Evolutionary conservation across 1,284 basidiomycete genomes (phyloP).

Genomic region (Rhodotorula sp.): DNA sequence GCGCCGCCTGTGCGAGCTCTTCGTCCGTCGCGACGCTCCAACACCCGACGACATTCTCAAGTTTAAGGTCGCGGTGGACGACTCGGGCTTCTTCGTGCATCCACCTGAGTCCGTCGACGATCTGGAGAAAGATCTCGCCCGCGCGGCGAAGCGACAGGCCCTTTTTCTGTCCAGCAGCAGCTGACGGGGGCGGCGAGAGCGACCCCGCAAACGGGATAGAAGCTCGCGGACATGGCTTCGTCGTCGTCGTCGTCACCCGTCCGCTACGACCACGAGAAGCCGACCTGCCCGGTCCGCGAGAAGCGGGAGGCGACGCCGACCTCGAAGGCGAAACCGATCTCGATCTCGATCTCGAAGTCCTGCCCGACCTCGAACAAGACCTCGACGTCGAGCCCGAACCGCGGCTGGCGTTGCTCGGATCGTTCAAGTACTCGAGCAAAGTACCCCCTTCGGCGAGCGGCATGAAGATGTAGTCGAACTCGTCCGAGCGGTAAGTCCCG

Average conservation of each 20-base stretch:
- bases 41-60: conserved; percentile 85
- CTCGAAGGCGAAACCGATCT: neutral
- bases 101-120: conserved; percentile 79
- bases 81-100: conserved; percentile 74
- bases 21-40: conserved; percentile 2
- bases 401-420: neutral
- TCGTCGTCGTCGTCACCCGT: neutral
- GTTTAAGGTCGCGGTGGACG: conserved; percentile 90
- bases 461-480: conserved; percentile 78
- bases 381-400: neutral
- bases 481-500: conserved; percentile 61
- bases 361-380: neutral
- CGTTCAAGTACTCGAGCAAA: conserved; percentile 71
- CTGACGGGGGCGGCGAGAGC: neutral
- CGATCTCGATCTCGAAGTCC: neutral
- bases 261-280: conserved; percentile 1
- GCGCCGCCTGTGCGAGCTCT: neutral
- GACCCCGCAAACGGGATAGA: conserved; percentile 14
- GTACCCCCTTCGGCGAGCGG: conserved; percentile 79
- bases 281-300: neutral
- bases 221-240: neutral
- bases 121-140: conserved; percentile 83
- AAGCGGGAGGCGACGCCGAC: neutral
- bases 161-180: neutral
- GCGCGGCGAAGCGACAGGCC: conserved; percentile 54